These are phyloP conservation scores for Colletotrichum cuscutae DNA, from an alignment of 2,329 filamentous ascomycete species.

Conservation along the genomic window DNA sequence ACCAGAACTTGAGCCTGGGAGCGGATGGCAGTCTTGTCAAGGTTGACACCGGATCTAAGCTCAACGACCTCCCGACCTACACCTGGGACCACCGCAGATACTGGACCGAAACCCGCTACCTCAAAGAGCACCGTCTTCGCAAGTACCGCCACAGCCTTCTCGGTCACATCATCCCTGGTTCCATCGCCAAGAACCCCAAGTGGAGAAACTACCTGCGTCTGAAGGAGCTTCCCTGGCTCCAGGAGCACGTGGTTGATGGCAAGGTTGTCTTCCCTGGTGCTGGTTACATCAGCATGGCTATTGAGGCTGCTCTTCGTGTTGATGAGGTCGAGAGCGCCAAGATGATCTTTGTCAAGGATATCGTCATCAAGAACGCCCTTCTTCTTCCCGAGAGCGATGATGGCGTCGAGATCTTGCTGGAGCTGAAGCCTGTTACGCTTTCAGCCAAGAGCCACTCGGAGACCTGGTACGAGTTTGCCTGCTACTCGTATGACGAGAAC, in stretches of 20 bases:
- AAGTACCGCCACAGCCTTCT: constrained; percentile 42
- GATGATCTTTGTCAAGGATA: constrained; percentile 36
- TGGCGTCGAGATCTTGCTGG: constrained; percentile 39
- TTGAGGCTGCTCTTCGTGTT: constrained; percentile 40
- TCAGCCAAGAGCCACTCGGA: constrained; percentile 38
- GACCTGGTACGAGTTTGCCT: constrained; percentile 40
- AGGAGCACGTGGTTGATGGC: constrained; percentile 44
- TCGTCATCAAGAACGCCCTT: constrained; percentile 39
- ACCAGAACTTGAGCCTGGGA: constrained; percentile 38
- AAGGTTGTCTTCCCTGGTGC: constrained; percentile 46
- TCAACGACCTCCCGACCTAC: constrained; percentile 41
- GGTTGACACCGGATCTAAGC: constrained; percentile 27
- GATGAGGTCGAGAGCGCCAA: constrained; percentile 34
- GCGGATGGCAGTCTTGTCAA: constrained; percentile 29
- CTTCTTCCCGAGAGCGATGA: constrained; percentile 38
- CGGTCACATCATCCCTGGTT: constrained; percentile 36
- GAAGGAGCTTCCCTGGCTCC: constrained; percentile 47
- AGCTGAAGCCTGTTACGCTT: constrained; percentile 37
- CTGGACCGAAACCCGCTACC: constrained; percentile 41
- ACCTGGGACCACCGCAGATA: constrained; percentile 45
- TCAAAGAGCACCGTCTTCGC: constrained; percentile 38
- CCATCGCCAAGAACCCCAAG: constrained; percentile 35
- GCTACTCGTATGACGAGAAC: constrained; percentile 41
- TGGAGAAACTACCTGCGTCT: constrained; percentile 47
- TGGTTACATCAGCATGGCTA: constrained; percentile 45